Percentiles rank a stretch among this genome's conserved stretches.
Evolutionary conservation across 352 stramenopile genomes (phyloP).

Genomic region (Globisporangium paroecandrum): DNA sequence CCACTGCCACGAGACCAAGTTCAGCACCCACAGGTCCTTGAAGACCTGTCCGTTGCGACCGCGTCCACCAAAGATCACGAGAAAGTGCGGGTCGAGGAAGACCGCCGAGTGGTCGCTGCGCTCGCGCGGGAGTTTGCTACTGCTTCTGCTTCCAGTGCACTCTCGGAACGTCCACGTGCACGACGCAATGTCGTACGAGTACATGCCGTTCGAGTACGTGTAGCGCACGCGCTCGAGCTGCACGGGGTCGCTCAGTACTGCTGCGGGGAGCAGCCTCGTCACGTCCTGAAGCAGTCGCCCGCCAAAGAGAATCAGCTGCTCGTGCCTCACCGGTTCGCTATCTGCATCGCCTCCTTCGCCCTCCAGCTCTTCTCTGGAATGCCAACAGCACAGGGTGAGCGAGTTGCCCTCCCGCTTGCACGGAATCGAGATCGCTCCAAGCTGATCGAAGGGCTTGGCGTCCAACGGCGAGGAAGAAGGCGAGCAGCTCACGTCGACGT

Average conservation of each 20-base stretch:
- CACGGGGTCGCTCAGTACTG: conserved; percentile 32
- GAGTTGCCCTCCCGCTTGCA: conserved; percentile 59
- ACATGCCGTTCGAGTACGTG: conserved; percentile 58
- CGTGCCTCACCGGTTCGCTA: not conserved
- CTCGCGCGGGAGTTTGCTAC: conserved; percentile 23
- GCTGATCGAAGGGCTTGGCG: conserved; percentile 28
- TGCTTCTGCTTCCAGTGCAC: conserved; percentile 26
- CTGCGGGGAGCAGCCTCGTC: conserved; percentile 35
- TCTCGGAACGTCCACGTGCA: conserved; percentile 37
- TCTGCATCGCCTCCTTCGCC: not conserved
- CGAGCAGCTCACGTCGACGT: conserved; percentile 27
- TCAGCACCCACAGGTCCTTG: conserved; percentile 46
- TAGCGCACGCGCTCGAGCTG: conserved; percentile 58
- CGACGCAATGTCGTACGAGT: conserved; percentile 39
- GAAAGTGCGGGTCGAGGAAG: conserved; percentile 41
- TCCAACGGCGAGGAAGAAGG: conserved; percentile 3
- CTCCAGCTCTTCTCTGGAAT: not conserved
- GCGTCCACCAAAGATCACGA: conserved; percentile 55
- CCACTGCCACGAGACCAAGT: conserved; percentile 50
- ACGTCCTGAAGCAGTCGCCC: conserved; percentile 50
- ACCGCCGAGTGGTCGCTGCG: conserved; percentile 57
- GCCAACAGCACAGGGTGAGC: conserved; percentile 42
- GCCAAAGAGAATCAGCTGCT: conserved; percentile 51
- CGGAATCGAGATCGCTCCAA: conserved; percentile 42
- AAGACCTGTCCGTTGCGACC: conserved; percentile 52